A percentile compares a stretch with the other conserved stretches of the same genome.
These are phyloP conservation scores for Penicillium glabrum DNA, from an alignment of 2,329 filamentous ascomycete species.

Conservation along the genomic window DNA sequence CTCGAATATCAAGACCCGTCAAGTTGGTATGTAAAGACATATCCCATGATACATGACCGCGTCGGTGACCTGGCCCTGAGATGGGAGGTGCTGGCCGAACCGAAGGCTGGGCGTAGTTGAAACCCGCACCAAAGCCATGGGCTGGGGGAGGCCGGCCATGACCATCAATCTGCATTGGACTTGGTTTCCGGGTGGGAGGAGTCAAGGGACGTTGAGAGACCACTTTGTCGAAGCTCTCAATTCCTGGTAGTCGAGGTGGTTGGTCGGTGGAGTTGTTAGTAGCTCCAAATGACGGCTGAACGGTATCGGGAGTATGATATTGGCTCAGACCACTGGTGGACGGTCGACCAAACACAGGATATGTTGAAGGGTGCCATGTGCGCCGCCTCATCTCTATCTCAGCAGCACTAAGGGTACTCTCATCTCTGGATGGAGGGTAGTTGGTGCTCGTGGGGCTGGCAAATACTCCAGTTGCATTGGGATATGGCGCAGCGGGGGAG, in stretches of 20 bases:
- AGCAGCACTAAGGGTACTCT: conserved; percentile 37
- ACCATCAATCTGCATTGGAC: conserved; percentile 75
- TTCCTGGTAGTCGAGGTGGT: conserved; percentile 75
- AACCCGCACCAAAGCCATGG: conserved; percentile 34
- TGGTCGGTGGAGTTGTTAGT: conserved; percentile 56
- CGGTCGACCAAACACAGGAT: conserved; percentile 65
- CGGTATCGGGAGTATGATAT: conserved; percentile 68
- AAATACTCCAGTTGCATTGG: conserved; percentile 61
- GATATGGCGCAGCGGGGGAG: conserved; percentile 55
- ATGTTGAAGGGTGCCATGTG: conserved; percentile 79
- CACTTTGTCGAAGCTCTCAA: conserved; percentile 87
- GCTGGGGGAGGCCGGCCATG: conserved; percentile 35
- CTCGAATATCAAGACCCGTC: conserved; percentile 44
- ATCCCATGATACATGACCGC: conserved; percentile 51
- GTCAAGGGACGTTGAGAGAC: conserved; percentile 58
- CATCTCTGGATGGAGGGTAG: conserved; percentile 45
- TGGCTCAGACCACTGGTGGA: conserved; percentile 73
- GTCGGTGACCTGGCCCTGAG: conserved; percentile 45
- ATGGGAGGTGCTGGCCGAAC: conserved; percentile 42
- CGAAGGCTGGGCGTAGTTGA: conserved; percentile 34
- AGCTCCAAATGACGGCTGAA: conserved; percentile 53
- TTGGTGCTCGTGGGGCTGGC: conserved; percentile 68
- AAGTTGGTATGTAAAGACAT: conserved; percentile 46
- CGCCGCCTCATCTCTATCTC: conserved; percentile 80
- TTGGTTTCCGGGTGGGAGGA: conserved; percentile 64